Evolutionary conservation across 805 yeast genomes (phyloP).

Genomic region (Saccharomycopsis sp.): DNA sequence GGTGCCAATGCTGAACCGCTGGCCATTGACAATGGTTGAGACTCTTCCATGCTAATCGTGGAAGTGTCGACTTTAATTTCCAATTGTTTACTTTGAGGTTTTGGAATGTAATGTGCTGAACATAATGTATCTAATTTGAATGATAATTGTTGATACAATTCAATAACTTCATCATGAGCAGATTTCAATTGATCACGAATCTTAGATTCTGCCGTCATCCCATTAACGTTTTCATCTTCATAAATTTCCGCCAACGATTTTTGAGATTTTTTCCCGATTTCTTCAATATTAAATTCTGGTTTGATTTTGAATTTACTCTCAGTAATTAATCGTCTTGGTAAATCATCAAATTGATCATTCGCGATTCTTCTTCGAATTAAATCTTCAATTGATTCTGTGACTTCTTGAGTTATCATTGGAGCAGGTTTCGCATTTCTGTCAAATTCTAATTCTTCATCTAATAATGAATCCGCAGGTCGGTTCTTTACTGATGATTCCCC

Average conservation of each 20-base stretch:
- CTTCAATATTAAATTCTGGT: constrained; percentile 49
- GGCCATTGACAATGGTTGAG: constrained; percentile 83
- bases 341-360: constrained; percentile 73
- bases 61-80: constrained; percentile 80
- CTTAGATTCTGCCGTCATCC: constrained; percentile 40
- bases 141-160: constrained; percentile 51
- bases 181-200: constrained; percentile 57
- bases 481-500: constrained; percentile 84
- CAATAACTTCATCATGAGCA: constrained; percentile 73
- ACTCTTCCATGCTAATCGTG: constrained; percentile 88
- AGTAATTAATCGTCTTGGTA: constrained; percentile 64
- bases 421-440: constrained; percentile 94
- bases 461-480: constrained; percentile 77
- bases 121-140: constrained; percentile 81
- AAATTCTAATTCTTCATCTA: constrained; percentile 78
- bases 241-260: constrained; percentile 89
- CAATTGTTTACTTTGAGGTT: constrained; percentile 72
- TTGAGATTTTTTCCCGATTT: constrained; percentile 67
- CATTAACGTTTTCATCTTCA: constrained; percentile 69
- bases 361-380: constrained; percentile 77
- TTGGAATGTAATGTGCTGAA: constrained; percentile 93
- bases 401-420: constrained; percentile 86
- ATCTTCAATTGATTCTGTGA: constrained; percentile 82
- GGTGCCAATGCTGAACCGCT: constrained; percentile 80
- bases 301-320: constrained; percentile 46